Conservation (phyloP, 2,329 filamentous ascomycete genomes). For the Chlorencoelia australis region DNA sequence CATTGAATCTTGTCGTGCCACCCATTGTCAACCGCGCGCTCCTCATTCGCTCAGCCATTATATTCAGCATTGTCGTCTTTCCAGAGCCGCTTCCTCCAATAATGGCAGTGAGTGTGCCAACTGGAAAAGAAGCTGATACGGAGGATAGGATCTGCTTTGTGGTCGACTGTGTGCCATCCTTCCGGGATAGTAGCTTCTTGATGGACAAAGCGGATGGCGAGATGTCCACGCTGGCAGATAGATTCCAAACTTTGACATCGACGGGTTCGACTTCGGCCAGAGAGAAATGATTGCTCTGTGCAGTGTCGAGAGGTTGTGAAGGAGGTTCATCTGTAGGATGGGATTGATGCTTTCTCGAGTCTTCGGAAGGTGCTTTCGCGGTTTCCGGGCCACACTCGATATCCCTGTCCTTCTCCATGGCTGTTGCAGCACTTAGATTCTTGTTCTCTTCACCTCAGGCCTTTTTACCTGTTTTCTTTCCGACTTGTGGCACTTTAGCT, state of each 20-base stretch:
- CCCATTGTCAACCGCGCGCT: conserved; percentile 40
- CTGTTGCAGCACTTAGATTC: not conserved
- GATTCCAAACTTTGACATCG: conserved; percentile 41
- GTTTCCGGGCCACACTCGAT: not conserved
- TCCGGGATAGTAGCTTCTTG: conserved; percentile 29
- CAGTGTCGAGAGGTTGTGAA: conserved; percentile 8
- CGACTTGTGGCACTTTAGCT: too few relatives aligned
- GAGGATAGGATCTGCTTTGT: conserved; percentile 48
- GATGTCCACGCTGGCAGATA: conserved; percentile 47
- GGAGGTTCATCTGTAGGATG: not conserved
- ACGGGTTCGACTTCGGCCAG: conserved; percentile 44
- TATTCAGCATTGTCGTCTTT: conserved; percentile 63
- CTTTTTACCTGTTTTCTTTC: not conserved
- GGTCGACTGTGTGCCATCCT: conserved; percentile 26
- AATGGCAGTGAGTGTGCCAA: conserved; percentile 63
- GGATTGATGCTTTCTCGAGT: not conserved
- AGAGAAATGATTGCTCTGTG: conserved; percentile 23
- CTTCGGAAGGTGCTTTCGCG: not conserved
- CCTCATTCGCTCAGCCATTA: conserved; percentile 57
- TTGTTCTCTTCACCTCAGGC: not conserved
- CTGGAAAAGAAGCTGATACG: conserved; percentile 52
- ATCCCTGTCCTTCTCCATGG: not conserved
- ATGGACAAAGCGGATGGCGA: conserved; percentile 42
- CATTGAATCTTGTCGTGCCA: conserved; percentile 54
- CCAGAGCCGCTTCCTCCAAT: conserved; percentile 66